A percentile compares a stretch with the other conserved stretches of the same genome.
Conservation (phyloP, 2,329 filamentous ascomycete genomes). For the Plenodomus tracheiphilus region DNA sequence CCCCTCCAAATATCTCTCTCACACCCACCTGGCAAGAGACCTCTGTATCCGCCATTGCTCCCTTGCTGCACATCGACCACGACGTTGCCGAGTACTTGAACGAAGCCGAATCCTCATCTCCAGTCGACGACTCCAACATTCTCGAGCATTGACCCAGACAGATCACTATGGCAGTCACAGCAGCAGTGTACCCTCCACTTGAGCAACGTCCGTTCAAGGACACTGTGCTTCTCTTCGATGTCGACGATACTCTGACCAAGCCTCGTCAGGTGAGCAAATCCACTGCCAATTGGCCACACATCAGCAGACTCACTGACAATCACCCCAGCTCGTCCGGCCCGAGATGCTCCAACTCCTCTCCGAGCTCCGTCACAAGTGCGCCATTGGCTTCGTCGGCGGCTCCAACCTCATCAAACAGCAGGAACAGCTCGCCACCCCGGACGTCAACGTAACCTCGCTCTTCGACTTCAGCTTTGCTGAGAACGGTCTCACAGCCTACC, state of each 20-base stretch:
- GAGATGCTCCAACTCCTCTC: conserved; percentile 84
- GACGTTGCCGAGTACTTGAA: not conserved
- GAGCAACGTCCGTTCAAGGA: conserved; percentile 84
- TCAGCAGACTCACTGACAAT: not conserved
- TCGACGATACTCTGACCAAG: conserved; percentile 87
- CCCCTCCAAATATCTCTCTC: not conserved
- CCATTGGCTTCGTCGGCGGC: conserved; percentile 91
- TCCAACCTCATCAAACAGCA: conserved; percentile 93
- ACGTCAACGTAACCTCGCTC: conserved; percentile 73
- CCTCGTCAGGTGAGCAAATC: conserved; percentile 66
- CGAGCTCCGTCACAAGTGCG: conserved; percentile 79
- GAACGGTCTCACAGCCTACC: conserved; percentile 92
- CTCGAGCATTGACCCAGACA: not conserved
- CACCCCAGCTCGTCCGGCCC: conserved; percentile 64
- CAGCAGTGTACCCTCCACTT: conserved; percentile 69
- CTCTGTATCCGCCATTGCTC: not conserved
- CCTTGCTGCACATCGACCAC: not conserved
- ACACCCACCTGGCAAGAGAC: not conserved
- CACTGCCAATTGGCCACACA: not conserved
- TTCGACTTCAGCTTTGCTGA: conserved; percentile 99
- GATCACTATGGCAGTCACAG: conserved; percentile 46
- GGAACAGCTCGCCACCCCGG: conserved; percentile 78
- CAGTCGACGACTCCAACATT: not conserved
- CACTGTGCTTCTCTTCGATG: conserved; percentile 95
- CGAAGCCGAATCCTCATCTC: no score